Base-by-base conservation (phyloP, 1,284 basidiomycete genomes). In the Cryptococcus sp. region DNA sequence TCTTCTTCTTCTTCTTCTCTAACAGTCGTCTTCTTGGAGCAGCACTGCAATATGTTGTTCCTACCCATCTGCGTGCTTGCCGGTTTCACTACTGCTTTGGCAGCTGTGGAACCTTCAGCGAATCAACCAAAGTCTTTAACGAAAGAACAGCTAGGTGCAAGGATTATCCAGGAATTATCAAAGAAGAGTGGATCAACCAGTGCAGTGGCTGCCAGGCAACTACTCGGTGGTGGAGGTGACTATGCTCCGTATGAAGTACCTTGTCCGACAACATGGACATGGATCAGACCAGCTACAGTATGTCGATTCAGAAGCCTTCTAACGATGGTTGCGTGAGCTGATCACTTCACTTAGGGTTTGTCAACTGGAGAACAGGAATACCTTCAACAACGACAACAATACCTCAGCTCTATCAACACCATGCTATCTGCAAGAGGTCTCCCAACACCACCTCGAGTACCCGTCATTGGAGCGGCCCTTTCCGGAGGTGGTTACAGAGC, bases 401-500 rank as follows among this genome's bases (percentile, higher is more conserved):
- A 57, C 15, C 62, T 72, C 35, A 47, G 60, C 2, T 66, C 66
- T 5, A 63, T 74, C 58, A 62, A 65, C 46, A 60, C 56, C 8
- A 65, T 66, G 61, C 51, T 68, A 47, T 38, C 64, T 13, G 50
- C 60, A 11, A 57, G 61, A 36, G 66, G 65, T 2, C 55, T 77
- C 1, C 48, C 62, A 6, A 58, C 58, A 14, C 71, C 76, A 3
- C 64, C 71, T 11, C 62, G 76, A 45, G 70, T 66, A 14, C 80
- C 80, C 0, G 58, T 61, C 2, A 63, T 80, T 23, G 77, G 76
- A 33, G 66, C 79, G 44, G 77, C 78, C 1, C 59, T 80, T 13
- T 76, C 74, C 8, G 79, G 79, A 37, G 79, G 79, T 34, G 79
- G 79, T 4, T 77, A 79, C 55, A 63, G 79, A 15, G 79, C 79